These are phyloP conservation scores for Parathielavia appendiculata DNA, from an alignment of 495 filamentous ascomycete species.

Conservation along the genomic window DNA sequence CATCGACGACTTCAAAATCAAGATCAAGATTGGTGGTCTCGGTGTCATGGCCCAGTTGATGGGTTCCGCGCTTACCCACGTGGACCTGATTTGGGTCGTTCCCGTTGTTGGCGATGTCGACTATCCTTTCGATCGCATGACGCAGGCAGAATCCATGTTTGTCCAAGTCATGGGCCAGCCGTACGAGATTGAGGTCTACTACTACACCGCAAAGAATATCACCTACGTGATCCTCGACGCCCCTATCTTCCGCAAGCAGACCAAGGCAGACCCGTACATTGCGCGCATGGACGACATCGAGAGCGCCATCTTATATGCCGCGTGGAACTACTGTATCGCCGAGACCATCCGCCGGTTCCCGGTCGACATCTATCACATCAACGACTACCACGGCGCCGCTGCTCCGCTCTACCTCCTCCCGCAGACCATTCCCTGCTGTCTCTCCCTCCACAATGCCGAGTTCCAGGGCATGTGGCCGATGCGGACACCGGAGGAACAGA, in stretches of 20 bases:
- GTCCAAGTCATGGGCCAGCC: slow-evolving; percentile 60
- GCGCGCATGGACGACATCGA: slow-evolving; percentile 71
- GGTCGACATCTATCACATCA: slow-evolving; percentile 72
- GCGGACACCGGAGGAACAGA: slow-evolving; percentile 59
- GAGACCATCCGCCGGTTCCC: slow-evolving; percentile 55
- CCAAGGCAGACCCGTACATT: slow-evolving; percentile 62
- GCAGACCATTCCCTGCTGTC: slow-evolving; percentile 53
- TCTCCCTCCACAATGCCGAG: slow-evolving; percentile 55
- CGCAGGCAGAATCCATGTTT: slow-evolving; percentile 56
- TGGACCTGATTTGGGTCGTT: slow-evolving; percentile 71
- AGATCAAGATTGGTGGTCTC: slow-evolving; percentile 68
- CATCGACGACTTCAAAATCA: slow-evolving; percentile 66
- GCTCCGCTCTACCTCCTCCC: slow-evolving; percentile 68
- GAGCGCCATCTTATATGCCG: slow-evolving; percentile 66
- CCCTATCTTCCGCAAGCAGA: slow-evolving; percentile 65
- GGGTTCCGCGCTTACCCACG: slow-evolving; percentile 62
- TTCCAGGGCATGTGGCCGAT: slow-evolving; percentile 73
- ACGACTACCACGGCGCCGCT: slow-evolving; percentile 73
- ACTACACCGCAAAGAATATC: slow-evolving; percentile 61
- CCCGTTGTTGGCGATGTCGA: slow-evolving; percentile 66
- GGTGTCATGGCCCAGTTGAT: slow-evolving; percentile 70
- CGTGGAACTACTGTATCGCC: slow-evolving; percentile 70
- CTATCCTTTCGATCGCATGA: slow-evolving; percentile 52
- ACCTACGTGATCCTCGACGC: slow-evolving; percentile 69
- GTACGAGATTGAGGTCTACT: slow-evolving; percentile 62